phyloP scores from a whole-genome alignment of 805 yeast genomes.

The Metschnikowia gruessii region DNA sequence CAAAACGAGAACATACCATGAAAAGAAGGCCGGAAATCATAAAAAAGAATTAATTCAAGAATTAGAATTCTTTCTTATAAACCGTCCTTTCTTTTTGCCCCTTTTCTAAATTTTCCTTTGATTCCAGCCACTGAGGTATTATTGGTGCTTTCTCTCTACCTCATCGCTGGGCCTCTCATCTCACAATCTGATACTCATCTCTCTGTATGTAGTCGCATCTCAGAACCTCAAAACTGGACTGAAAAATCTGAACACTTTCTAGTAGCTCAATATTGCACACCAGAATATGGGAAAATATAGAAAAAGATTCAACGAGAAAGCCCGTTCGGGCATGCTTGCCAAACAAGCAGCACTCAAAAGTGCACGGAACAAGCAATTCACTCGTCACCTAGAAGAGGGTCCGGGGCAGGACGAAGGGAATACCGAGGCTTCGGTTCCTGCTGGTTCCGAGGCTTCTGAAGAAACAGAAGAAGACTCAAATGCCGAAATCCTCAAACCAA shows the following conservation, averaged over 20 bases:
- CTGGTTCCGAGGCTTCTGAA: conserved; percentile 1
- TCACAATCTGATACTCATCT: conserved; percentile 8
- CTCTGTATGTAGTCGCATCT: conserved; percentile 9
- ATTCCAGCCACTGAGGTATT: neutral
- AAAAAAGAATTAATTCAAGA: too few relatives aligned
- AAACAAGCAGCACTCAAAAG: conserved; percentile 67
- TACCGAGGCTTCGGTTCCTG: neutral
- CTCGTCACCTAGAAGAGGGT: conserved; percentile 36
- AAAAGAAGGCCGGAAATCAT: too few relatives aligned
- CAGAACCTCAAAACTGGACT: neutral
- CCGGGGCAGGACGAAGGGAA: conserved; percentile 12
- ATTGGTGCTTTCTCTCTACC: neutral
- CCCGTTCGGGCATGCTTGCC: conserved; percentile 79
- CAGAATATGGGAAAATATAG: conserved; percentile 76
- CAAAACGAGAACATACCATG: too few relatives aligned
- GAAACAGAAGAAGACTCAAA: conserved; percentile 45
- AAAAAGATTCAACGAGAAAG: conserved; percentile 78
- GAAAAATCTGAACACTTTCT: neutral
- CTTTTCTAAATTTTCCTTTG: too few relatives aligned
- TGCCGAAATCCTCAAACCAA: conserved; percentile 58
- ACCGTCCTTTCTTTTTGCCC: too few relatives aligned
- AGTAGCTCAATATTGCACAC: neutral
- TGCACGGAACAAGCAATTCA: conserved; percentile 68
- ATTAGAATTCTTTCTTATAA: too few relatives aligned
- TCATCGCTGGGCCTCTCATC: neutral